Evolutionary conservation across 2,329 filamentous ascomycete genomes (phyloP).

Genomic region (Trichocomaceae sp.): DNA sequence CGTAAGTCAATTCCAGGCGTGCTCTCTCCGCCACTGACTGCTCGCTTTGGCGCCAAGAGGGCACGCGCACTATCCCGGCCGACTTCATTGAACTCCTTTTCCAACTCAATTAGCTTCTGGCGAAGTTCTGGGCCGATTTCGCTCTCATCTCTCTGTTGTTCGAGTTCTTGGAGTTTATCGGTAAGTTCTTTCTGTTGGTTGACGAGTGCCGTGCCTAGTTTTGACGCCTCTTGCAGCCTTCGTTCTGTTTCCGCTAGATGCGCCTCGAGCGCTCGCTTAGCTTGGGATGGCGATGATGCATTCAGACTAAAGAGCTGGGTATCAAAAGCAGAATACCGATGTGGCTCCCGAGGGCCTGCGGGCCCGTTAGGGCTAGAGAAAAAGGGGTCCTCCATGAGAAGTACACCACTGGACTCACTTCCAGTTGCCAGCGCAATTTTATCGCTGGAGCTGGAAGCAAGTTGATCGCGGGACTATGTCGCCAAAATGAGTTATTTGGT

Average conservation of each 20-base stretch:
- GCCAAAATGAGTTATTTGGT: constrained; percentile 3
- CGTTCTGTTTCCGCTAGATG: constrained; percentile 90
- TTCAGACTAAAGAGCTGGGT: constrained; percentile 70
- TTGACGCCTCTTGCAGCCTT: constrained; percentile 83
- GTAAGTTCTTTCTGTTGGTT: constrained; percentile 78
- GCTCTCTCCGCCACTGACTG: constrained; percentile 64
- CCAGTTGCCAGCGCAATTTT: constrained; percentile 13
- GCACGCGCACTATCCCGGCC: constrained; percentile 82
- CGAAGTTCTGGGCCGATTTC: constrained; percentile 79
- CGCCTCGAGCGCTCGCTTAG: constrained; percentile 80
- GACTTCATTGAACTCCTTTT: constrained; percentile 92
- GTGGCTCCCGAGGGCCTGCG: constrained; percentile 40
- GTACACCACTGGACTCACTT: constrained; percentile 16
- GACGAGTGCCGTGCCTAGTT: constrained; percentile 77
- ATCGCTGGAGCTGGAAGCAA: constrained; percentile 13
- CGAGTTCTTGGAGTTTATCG: constrained; percentile 76
- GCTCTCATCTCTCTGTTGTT: constrained; percentile 65
- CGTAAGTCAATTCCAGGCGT: constrained; percentile 40
- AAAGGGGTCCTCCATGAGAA: constrained; percentile 52
- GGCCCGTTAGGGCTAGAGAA: constrained; percentile 42
- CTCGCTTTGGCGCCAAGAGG: constrained; percentile 73
- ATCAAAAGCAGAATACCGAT: constrained; percentile 80
- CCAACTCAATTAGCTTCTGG: constrained; percentile 74
- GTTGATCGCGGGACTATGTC: neutral
- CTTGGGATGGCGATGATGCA: constrained; percentile 77